Percentiles rank a stretch among this genome's conserved stretches.
Evolutionary conservation across 164 flowering plant species (phyloP).

Genomic region (Cinnamomum chago): DNA sequence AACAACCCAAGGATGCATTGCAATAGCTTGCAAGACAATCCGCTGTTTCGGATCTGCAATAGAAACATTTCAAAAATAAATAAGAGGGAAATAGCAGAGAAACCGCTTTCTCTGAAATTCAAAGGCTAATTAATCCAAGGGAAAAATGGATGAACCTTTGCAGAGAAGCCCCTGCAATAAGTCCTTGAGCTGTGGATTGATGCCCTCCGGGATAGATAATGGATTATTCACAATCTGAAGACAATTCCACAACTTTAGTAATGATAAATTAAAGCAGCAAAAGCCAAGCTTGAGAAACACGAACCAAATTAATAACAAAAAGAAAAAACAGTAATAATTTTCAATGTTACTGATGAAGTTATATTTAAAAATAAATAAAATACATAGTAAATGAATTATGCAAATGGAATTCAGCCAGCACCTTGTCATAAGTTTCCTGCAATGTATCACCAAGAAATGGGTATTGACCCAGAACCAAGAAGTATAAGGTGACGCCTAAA

Average conservation of each 20-base stretch:
- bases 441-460: slow-evolving; percentile 92
- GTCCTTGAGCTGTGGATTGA: slow-evolving; percentile 54
- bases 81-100: neutral
- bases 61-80: neutral
- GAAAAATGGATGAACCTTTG: slow-evolving; percentile 51
- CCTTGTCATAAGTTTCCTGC: slow-evolving; percentile 95
- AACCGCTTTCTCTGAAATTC: neutral
- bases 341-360: no score
- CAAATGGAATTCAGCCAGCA: slow-evolving; percentile 9
- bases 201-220: slow-evolving; percentile 44
- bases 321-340: no score
- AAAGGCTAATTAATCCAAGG: neutral
- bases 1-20: slow-evolving; percentile 72
- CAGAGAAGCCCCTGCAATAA: slow-evolving; percentile 76
- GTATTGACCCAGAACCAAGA: slow-evolving; percentile 67
- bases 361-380: neutral
- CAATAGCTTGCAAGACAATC: slow-evolving; percentile 52
- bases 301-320: neutral
- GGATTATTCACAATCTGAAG: slow-evolving; percentile 75
- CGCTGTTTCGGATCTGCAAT: slow-evolving; percentile 65
- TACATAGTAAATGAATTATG: neutral
- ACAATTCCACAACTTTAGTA: neutral
- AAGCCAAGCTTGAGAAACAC: neutral
- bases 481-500: slow-evolving; percentile 83
- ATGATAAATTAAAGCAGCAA: neutral